Conservation (phyloP, 495 filamentous ascomycete genomes). For the Tuber indicum region DNA sequence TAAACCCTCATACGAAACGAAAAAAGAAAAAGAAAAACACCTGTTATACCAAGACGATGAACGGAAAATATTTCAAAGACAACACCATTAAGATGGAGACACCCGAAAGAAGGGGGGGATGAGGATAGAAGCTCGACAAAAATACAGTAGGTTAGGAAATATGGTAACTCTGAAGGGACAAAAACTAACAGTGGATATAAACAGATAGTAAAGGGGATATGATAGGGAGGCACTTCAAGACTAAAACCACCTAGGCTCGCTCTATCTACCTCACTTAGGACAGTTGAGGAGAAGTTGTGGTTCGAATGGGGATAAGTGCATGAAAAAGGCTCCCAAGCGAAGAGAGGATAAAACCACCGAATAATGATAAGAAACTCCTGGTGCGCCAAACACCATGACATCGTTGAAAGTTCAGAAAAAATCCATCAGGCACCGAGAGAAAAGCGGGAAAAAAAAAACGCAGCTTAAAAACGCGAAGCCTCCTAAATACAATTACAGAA, state of each 20-base stretch:
- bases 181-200: not conserved
- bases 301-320: not conserved
- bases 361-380: slow-evolving; percentile 28
- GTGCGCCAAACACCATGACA: slow-evolving; percentile 31
- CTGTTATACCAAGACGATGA: slow-evolving; percentile 5
- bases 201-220: not conserved
- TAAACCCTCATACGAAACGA: not conserved
- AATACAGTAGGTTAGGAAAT: not conserved
- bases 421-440: slow-evolving; percentile 12
- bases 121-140: not conserved
- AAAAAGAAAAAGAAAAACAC: not conserved
- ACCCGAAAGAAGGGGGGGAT: not conserved
- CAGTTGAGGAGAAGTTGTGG: not conserved
- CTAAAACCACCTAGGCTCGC: not conserved
- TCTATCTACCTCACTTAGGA: not conserved
- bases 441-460: slow-evolving; percentile 29
- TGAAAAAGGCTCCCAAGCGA: not conserved
- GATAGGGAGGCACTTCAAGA: not conserved
- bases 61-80: not conserved
- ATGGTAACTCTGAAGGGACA: not conserved
- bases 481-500: slow-evolving; percentile 11
- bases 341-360: not conserved
- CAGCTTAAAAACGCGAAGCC: slow-evolving; percentile 26
- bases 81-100: not conserved
- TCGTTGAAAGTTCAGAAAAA: slow-evolving; percentile 22